These are phyloP conservation scores for Phytopythium mirpurense DNA, from an alignment of 352 stramenopile species.

Conservation along the genomic window DNA sequence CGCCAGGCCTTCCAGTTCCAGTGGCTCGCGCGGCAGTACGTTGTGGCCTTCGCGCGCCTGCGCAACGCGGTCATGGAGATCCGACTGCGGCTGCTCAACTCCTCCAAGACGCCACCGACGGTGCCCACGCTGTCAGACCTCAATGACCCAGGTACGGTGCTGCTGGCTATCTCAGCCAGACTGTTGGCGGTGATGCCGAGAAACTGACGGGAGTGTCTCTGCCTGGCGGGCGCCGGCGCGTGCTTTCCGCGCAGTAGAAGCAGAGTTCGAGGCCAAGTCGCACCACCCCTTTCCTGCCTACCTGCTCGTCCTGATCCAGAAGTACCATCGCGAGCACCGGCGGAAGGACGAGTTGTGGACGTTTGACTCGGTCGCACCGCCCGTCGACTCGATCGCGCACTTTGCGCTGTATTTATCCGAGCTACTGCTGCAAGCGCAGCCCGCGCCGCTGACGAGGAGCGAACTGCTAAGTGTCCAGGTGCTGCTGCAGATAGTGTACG, in stretches of 20 bases:
- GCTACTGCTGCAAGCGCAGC: slow-evolving; percentile 34
- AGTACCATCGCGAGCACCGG: slow-evolving; percentile 70
- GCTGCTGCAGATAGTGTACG: slow-evolving; percentile 81
- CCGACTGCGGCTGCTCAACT: slow-evolving; percentile 36
- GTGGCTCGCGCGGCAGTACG: slow-evolving; percentile 60
- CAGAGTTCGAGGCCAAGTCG: slow-evolving; percentile 80
- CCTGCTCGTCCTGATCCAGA: slow-evolving; percentile 75
- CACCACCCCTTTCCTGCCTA: slow-evolving; percentile 74
- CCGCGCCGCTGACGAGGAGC: slow-evolving; percentile 40
- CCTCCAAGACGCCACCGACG: slow-evolving; percentile 17
- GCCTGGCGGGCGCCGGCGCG: not conserved
- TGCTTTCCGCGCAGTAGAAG: slow-evolving; percentile 58
- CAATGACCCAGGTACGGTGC: slow-evolving; percentile 44
- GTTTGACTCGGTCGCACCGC: slow-evolving; percentile 45
- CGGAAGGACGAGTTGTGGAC: slow-evolving; percentile 48
- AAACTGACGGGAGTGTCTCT: slow-evolving; percentile 2
- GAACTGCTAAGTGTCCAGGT: slow-evolving; percentile 72
- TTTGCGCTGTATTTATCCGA: slow-evolving; percentile 77
- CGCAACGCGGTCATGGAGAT: slow-evolving; percentile 47
- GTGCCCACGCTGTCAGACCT: slow-evolving; percentile 37
- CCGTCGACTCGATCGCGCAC: slow-evolving; percentile 75
- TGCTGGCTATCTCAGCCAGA: not conserved
- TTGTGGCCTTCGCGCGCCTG: slow-evolving; percentile 49
- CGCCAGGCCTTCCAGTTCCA: slow-evolving; percentile 67
- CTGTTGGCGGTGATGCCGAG: not conserved